Base-by-base conservation (phyloP, 768 basidiomycete genomes). In the Agrocybe pediades region DNA sequence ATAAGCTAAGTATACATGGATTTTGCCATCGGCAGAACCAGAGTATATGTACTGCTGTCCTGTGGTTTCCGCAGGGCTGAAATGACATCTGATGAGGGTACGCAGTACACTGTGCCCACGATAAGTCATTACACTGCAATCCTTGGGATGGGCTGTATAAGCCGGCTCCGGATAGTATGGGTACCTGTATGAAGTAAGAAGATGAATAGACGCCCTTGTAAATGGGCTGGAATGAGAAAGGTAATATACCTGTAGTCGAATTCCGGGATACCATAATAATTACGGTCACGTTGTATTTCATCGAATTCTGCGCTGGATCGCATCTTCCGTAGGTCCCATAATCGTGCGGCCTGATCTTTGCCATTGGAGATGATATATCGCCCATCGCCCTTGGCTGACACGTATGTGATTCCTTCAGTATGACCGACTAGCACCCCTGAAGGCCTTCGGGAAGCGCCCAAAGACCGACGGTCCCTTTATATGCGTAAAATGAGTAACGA, bases 321-420 rank as follows among this genome's bases (percentile, higher is more conserved):
- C 96, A 98, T 98, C 71, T 88, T 94, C 45, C 96, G 85, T 41
- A 98, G 74, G 71, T 98, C 96, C 90, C 96, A 98, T 20, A 98
- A 71, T 6, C 94, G 85, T 46, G 94, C 75, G 1, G 90, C 84
- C 62, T 98, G 95, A 66, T 98, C 96, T 71, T 98, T 98, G 30
- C 94, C 94, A 63, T 98, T 98, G 16, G 92, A 95, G 41, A 98
- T 87, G 42, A 96, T 76, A 66, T 98, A 98, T 54, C 96, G 86
- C 8, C 96, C 96, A 64, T 98, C 96, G 5, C 96, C 96, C 63
- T 97, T 98, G 1, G 96, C 88, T 27, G 93, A 89, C 13, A 97
- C 94, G 59, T 92, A 92, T 5, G 96, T 95, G 53, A 98, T 89
- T 39, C 96, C 93, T 63, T 98, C 95, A 0, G 94, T 97, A 59